Base-by-base conservation (phyloP, 1,284 basidiomycete species). In the Trichosporon sp. region DNA sequence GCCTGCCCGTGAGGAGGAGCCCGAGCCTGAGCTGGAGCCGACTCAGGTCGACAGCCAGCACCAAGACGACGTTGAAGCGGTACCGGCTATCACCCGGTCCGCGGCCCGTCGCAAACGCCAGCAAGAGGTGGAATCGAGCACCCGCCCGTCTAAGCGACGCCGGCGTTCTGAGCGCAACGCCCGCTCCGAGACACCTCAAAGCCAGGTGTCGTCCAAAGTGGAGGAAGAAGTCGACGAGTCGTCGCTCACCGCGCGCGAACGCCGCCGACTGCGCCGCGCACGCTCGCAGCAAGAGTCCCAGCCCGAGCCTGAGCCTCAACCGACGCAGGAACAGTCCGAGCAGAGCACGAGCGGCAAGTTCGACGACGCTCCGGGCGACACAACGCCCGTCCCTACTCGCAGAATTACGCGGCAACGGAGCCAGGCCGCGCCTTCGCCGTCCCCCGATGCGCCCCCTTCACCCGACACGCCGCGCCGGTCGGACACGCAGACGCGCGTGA, bases 261-360 rank as follows among this genome's bases (percentile, higher is more conserved):
- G 69, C 4, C 46, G 69, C 31, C 37, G 65, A 14, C 37, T 64
- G n/a, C 43, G 61, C 38, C 63, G 68, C 37, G 38, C 61, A 16
- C 63, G 68, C n/a, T 63, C 40, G 16, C 56, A 26, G 10, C 59
- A 21, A n/a, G 26, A 61, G 19, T 5, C 43, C 5, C 11, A 66
- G 6, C 76, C 78, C 2, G 78, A 78, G 31, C 76, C 79, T 65
- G 77, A 77, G 67, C 59, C 77, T 14, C 65, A 79, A 10, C 51
- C 35, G 16, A 63, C 59, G 1, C 59, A 63, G 32, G 1, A 11
- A 14, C 16, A 11, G 31, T n/a, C 35, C 21, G 37, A 68, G 67
- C 56, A 46, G 26, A 63, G 37, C 43, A 63, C 46, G 31, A 61
- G 56, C 54, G 59, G 59, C 26, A 64, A 43, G 59, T 48, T 48